Base-by-base conservation (phyloP, 2,329 filamentous ascomycete species). In the Helotiales sp. region DNA sequence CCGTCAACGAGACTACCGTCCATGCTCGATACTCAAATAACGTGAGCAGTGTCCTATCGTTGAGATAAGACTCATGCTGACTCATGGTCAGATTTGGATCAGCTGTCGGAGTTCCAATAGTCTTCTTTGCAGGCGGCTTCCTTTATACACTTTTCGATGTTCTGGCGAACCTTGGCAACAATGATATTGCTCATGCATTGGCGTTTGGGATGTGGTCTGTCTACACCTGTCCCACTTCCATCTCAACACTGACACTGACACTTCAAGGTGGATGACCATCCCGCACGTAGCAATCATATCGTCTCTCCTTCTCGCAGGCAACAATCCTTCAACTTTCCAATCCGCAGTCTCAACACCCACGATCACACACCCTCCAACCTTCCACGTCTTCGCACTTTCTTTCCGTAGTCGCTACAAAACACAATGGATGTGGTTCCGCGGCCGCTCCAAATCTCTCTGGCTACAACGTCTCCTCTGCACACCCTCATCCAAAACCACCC, bases 61-160 rank as follows among this genome's bases (percentile, higher is more conserved):
- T 10, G 8, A 47, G 22, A 20, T 10, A 4, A 6, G 24, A n/a
- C 10, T 10, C 13, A 37, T 13, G 13, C 58, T 61, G n/a, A 61
- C 60, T 15, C 11, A 2, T 28, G 6, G 20, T 13, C 11, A 63
- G 61, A 6, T 70, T 70, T 26, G 71, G 67, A 17, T 65, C 69
- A 3, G 61, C 68, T 20, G 65, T 73, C 8, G 70, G 72, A n/a
- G 67, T 67, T 10, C 70, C 72, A 10, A 55, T 73, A 3, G 72
- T 71, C 2, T 73, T 73, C 64, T 73, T 70, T 63, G 61, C 68
- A 4, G 72, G 69, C 6, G 64, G 65, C 5, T 73, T 72, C 34
- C 52, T 71, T 13, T 72, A 66, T 61, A 59, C 64, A 2, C 34
- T 69, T 2, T 60, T 67, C 17, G 57, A 64, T 11, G 55, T 64